Base-by-base conservation (phyloP, 768 basidiomycete species). In the Mycena rosella region DNA sequence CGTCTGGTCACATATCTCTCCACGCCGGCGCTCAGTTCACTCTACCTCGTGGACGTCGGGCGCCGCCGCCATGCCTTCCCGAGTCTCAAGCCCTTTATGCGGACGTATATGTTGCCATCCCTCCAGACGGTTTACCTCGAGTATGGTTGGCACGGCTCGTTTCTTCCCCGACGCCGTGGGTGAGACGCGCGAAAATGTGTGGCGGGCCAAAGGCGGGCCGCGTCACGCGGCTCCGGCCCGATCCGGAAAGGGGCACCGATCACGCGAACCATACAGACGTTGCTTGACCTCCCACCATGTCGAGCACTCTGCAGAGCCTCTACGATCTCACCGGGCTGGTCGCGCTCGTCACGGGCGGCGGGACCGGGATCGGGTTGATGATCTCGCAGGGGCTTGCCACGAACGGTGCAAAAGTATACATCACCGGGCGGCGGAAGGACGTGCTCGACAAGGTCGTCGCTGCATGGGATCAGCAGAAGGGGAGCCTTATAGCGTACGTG, bases 371-470 rank as follows among this genome's bases (percentile, higher is more conserved):
- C 54, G 85, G 85, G 11, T 76, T 89, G 64, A 89, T 90, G 87
- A 93, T 93, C 62, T 81, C 92, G 11, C 82, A 84, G 59, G 93
- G 91, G 6, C 84, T 95, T 15, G 93, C 93, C 18, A 84, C 89
- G 30, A 91, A 89, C 72, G 92, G 93, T 1, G 92, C 93, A 17
- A 91, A 88, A 70, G 93, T 94, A 18, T 95, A 95, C 74, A 92
- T 95, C 72, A 90, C 88, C 3, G 91, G 91, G 20, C 83, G 93
- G 42, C 85, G 94, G 51, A 77, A 84, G 52, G 87, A 90, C 6
- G 88, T 92, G 3, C 83, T 95, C 24, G 83, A 91, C 73, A 86
- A 82, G 68, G 82, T 86, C 18, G 80, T 84, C n/a, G 78, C 82
- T 49, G 80, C 80, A 13, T 88, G 86, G 84, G 81, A 83, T 57